These are phyloP conservation scores for Psidium guajava DNA, from an alignment of 345 rosid genomes.

Conservation along the genomic window DNA sequence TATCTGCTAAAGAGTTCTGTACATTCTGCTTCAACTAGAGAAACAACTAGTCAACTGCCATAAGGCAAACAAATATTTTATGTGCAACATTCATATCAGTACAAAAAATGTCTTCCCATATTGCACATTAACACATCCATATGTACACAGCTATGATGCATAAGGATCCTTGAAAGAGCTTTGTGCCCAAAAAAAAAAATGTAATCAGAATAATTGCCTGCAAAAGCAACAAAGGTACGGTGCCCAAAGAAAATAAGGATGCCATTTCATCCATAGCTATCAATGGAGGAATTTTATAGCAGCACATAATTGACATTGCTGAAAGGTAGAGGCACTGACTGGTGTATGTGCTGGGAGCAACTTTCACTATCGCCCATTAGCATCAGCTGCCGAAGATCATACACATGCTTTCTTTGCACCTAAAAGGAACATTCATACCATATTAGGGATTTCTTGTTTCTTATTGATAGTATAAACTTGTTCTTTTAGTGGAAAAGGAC, in stretches of 20 bases:
- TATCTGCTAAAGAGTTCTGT: not conserved
- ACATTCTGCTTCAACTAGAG: not conserved
- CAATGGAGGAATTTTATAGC: not conserved
- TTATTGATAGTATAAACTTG: not conserved
- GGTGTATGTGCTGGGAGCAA: conserved; percentile 74
- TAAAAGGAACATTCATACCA: conserved; percentile 2
- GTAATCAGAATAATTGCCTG: not conserved
- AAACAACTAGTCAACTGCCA: not conserved
- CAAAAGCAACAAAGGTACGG: not conserved
- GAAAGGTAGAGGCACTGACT: conserved; percentile 33
- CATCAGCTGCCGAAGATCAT: conserved; percentile 75
- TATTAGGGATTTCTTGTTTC: not conserved
- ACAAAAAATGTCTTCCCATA: not conserved
- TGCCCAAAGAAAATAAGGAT: not conserved
- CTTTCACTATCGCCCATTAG: conserved; percentile 74
- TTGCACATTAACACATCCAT: not conserved
- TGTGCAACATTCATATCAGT: not conserved
- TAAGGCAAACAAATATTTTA: not conserved
- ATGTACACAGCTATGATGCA: not conserved
- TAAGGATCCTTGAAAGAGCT: not conserved
- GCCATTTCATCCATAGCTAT: not conserved
- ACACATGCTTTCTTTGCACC: conserved; percentile 98
- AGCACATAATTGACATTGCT: not conserved
- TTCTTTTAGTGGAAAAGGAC: not conserved
- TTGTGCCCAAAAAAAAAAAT: not conserved